Base-by-base conservation (phyloP, 257 asterid species). In the Paraleonurus japonicus region DNA sequence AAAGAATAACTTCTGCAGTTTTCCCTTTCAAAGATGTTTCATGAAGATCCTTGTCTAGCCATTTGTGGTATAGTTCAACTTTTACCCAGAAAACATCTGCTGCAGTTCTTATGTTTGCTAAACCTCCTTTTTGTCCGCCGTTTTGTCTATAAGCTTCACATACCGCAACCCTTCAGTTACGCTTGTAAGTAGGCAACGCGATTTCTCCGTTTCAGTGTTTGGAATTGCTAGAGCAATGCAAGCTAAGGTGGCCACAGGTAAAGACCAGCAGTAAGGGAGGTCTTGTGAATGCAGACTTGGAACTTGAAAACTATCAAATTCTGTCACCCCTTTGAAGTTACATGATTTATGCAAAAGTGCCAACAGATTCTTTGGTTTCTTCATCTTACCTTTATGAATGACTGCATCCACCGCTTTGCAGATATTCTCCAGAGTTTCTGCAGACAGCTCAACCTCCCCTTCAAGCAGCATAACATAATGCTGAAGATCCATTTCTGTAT, bases 211-310 rank as follows among this genome's bases (percentile, higher is more conserved):
- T 5, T 69, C 78, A 10, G 81, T 26, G 2, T 81, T 81, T 2
- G 84, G 86, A 35, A 84, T 71, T 17, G 88, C 86, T 12, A 79
- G 73, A 1, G 84, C 84, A 4, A 84, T 76, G 78, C 81, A 74
- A 10, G 88, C 75, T 37, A 84, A 65, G 5, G 88, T 84, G 74
- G 74, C 86, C 43, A 81, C 59, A 15, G 81, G 80, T 11, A 84
- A 54, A 71, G 80, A 64, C 86, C 88, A 81, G 61, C 86, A 79
- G 33, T 79, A 65, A 27, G 83, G 85, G 24, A 62, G 81, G 27
- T 76, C 69, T 35, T 74, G 79, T 17, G 84, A 70, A 64, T 79
- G 79, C 68, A 79, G 80, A 7, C 62, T 22, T n/a, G 79, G 81
- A 64, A 84, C 79, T 66, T 48, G 75, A 45, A 24, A 7, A 27